phyloP scores from a whole-genome alignment of 176 grass and related monocot genomes.

The Oryza glumipatula region DNA sequence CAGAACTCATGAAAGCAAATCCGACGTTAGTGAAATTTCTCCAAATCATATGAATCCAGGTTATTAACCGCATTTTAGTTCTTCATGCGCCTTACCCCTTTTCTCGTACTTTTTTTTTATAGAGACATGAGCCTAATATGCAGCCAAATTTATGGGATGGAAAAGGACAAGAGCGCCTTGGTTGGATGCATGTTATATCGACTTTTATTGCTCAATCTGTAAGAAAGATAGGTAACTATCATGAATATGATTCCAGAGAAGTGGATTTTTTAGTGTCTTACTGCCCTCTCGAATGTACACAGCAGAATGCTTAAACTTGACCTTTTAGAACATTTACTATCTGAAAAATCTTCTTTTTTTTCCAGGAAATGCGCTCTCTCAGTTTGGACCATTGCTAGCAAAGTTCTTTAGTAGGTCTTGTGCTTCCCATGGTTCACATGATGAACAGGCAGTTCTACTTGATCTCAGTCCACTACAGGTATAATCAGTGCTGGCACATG shows the following conservation, averaged over 20 bases:
- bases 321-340: constrained; percentile 1
- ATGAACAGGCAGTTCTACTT: constrained; percentile 38
- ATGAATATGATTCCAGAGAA: neutral
- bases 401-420: constrained; percentile 51
- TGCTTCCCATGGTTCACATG: constrained; percentile 37
- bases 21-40: constrained; percentile 24
- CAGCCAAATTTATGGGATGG: constrained; percentile 40
- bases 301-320: neutral
- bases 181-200: constrained; percentile 38
- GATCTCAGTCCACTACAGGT: constrained; percentile 70
- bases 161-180: constrained; percentile 37
- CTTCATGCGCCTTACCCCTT: neutral
- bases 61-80: neutral
- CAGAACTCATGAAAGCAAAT: constrained; percentile 24
- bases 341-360: constrained; percentile 20
- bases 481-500: neutral
- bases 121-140: constrained; percentile 35
- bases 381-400: constrained; percentile 51
- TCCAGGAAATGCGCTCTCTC: constrained; percentile 60
- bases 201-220: constrained; percentile 51
- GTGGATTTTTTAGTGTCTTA: neutral
- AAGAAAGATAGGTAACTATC: constrained; percentile 42
- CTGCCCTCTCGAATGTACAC: neutral
- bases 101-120: constrained; percentile 3
- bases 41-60: neutral